A percentile compares a stretch with the other conserved stretches of the same genome.
Evolutionary conservation across 352 stramenopile genomes (phyloP).

Genomic region (Globisporangium spinosum): DNA sequence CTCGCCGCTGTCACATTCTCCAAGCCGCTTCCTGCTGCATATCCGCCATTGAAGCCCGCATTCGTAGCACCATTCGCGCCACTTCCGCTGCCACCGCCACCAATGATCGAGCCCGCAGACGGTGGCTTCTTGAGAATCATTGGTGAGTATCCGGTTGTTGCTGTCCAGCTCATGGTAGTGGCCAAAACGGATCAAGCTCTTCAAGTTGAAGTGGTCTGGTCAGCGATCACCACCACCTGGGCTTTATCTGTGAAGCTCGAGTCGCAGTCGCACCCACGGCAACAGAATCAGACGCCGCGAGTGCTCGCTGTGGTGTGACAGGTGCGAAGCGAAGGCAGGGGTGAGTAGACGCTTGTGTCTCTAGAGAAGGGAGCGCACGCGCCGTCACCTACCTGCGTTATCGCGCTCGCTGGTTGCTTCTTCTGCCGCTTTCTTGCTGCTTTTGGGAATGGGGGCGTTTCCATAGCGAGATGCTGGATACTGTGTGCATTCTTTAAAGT

Average conservation of each 20-base stretch:
- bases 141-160: constrained; percentile 23
- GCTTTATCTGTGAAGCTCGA: background rate
- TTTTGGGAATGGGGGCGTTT: constrained; percentile 10
- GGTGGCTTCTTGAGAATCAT: constrained; percentile 23
- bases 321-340: background rate
- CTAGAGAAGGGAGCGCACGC: background rate
- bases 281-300: background rate
- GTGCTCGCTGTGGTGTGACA: background rate
- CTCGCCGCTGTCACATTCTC: background rate
- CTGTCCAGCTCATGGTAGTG: constrained; percentile 26
- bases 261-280: constrained; percentile 5
- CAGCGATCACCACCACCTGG: background rate
- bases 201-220: constrained; percentile 18
- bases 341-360: background rate
- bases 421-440: constrained; percentile 5
- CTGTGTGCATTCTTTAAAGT: background rate
- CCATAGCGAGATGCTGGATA: background rate
- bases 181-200: background rate
- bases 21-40: constrained; percentile 1
- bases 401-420: background rate
- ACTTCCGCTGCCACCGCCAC: background rate
- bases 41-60: background rate
- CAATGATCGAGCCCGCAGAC: constrained; percentile 11
- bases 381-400: background rate
- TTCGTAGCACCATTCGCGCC: background rate